A percentile compares a stretch with the other conserved stretches of the same genome.
phyloP scores from a whole-genome alignment of 176 grass and related monocot species.

The Dactylis glomerata region DNA sequence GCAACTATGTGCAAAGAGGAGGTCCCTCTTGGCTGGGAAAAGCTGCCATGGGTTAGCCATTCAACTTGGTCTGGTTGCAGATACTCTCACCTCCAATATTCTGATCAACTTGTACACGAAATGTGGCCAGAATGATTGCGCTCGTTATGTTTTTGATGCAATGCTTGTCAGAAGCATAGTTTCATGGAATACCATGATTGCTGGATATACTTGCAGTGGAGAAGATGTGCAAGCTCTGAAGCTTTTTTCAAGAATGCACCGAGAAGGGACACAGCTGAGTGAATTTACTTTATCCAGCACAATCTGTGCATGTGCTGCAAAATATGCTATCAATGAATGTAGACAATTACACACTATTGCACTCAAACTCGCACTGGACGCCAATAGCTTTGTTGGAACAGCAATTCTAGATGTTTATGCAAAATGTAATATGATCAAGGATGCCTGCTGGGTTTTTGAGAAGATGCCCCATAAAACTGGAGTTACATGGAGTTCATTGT shows the following conservation, averaged over 20 bases:
- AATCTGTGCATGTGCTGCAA: constrained; percentile 56
- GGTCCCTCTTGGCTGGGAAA: constrained; percentile 41
- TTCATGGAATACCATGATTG: constrained; percentile 79
- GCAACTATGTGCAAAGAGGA: constrained; percentile 46
- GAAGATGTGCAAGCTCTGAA: constrained; percentile 41
- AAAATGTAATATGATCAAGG: constrained; percentile 58
- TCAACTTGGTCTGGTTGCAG: constrained; percentile 44
- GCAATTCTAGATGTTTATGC: constrained; percentile 66
- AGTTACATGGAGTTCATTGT: constrained; percentile 68
- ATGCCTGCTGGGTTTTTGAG: constrained; percentile 52
- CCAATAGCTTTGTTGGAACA: constrained; percentile 60
- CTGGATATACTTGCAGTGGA: constrained; percentile 46
- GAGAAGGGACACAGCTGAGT: constrained; percentile 41
- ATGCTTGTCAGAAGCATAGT: constrained; percentile 51
- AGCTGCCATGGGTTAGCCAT: constrained; percentile 52
- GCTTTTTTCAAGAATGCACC: constrained; percentile 60
- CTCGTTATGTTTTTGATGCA: constrained; percentile 50
- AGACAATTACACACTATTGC: constrained; percentile 55
- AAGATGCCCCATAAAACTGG: constrained; percentile 58
- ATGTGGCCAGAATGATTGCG: constrained; percentile 44
- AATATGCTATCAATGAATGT: constrained; percentile 49
- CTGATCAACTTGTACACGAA: constrained; percentile 62
- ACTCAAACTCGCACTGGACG: constrained; percentile 47
- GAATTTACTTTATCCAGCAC: constrained; percentile 68
- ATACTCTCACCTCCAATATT: constrained; percentile 62